Percentiles rank a stretch among this genome's conserved stretches.
phyloP scores from a whole-genome alignment of 148 eudicot species.

The Vaccinium macrocarpon region DNA sequence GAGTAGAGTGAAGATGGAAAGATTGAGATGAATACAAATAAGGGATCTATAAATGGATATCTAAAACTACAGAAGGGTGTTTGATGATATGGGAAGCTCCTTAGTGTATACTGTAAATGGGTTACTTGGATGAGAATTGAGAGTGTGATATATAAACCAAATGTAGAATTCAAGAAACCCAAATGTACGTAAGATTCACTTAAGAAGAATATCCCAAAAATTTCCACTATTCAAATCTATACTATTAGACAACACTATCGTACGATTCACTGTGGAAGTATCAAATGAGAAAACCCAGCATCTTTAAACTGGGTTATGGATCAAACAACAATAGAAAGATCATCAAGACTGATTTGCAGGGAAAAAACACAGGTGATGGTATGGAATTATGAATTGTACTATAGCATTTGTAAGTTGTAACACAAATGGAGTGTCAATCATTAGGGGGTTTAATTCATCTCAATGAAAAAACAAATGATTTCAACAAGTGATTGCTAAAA shows the following conservation, averaged over 20 bases:
- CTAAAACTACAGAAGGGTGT: neutral
- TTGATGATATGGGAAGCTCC: neutral
- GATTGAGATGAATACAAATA: neutral
- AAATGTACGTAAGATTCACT: neutral
- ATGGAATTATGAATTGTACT: neutral
- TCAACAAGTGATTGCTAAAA: neutral
- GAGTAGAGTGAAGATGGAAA: neutral
- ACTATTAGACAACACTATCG: neutral
- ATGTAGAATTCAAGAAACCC: neutral
- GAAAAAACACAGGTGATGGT: neutral
- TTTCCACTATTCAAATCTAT: neutral
- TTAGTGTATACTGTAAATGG: neutral
- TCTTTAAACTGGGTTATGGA: neutral
- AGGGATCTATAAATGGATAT: neutral
- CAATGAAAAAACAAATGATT: neutral
- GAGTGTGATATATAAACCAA: neutral
- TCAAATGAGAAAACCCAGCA: constrained; percentile 4
- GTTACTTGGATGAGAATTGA: neutral
- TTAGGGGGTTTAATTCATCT: neutral
- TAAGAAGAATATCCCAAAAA: neutral
- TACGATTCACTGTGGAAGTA: neutral
- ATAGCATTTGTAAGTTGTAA: neutral
- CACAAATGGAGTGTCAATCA: neutral
- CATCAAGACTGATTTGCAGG: neutral
- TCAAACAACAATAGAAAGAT: constrained; percentile 4